Evolutionary conservation across 805 yeast species (phyloP).

Genomic region (Spathaspora sp.): DNA sequence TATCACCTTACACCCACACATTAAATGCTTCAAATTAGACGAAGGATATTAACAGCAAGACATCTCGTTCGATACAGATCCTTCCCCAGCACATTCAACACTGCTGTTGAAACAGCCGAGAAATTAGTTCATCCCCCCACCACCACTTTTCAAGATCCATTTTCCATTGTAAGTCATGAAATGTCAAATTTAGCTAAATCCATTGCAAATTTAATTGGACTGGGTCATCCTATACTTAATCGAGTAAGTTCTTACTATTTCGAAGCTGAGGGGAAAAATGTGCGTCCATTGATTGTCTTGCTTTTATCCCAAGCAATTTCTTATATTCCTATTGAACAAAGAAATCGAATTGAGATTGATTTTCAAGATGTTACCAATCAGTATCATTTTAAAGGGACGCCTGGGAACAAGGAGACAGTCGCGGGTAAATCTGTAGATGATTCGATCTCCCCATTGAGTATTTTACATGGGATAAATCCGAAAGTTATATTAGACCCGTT

Average conservation of each 20-base stretch:
- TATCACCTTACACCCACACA: neutral
- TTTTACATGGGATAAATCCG: conserved; percentile 91
- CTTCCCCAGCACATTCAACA: conserved; percentile 21
- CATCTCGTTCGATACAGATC: neutral
- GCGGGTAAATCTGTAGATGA: conserved; percentile 60
- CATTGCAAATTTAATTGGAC: conserved; percentile 82
- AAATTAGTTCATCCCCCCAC: conserved; percentile 63
- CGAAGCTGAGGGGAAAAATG: conserved; percentile 94
- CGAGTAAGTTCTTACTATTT: conserved; percentile 93
- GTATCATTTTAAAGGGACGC: conserved; percentile 57
- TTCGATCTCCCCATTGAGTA: conserved; percentile 74
- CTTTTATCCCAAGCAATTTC: conserved; percentile 78
- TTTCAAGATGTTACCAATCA: conserved; percentile 63
- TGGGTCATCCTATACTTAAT: conserved; percentile 91
- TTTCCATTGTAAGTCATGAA: conserved; percentile 86
- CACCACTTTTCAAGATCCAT: conserved; percentile 68
- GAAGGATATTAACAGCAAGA: neutral
- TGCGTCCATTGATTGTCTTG: conserved; percentile 85
- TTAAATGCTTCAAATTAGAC: neutral
- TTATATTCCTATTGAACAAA: conserved; percentile 63
- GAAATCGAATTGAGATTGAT: conserved; percentile 64
- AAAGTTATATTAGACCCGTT: conserved; percentile 75
- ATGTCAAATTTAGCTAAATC: conserved; percentile 87
- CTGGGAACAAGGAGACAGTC: conserved; percentile 43
- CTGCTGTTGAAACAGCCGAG: conserved; percentile 73